Conservation (phyloP, 129 eudicot species). For the Pittosporum tobira region DNA sequence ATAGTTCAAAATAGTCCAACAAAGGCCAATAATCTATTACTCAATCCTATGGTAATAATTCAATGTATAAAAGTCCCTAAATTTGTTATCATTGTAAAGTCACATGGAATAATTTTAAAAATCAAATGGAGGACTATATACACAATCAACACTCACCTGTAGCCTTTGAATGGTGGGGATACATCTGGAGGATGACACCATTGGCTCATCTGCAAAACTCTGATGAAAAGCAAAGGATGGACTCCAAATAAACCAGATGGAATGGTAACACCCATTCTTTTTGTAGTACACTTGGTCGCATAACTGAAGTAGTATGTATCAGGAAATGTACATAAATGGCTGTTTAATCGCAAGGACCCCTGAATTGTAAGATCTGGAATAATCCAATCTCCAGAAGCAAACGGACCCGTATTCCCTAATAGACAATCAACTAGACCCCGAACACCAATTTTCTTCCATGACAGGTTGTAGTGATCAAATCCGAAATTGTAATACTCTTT, state of each 20-base stretch:
- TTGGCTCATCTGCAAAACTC: constrained; percentile 88
- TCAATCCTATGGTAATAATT: too few species aligned
- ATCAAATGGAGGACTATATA: background rate
- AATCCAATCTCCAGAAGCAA: constrained; percentile 92
- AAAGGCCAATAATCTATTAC: background rate
- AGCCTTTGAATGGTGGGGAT: constrained; percentile 89
- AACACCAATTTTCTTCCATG: constrained; percentile 67
- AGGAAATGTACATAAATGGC: constrained; percentile 64
- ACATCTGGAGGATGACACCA: constrained; percentile 87
- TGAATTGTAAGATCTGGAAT: constrained; percentile 87
- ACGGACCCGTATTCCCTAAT: constrained; percentile 76
- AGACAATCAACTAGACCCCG: constrained; percentile 85
- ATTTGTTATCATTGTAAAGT: too few species aligned
- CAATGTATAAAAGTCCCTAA: background rate
- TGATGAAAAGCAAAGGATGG: constrained; percentile 74
- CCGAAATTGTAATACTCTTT: constrained; percentile 82
- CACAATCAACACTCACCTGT: constrained; percentile 35
- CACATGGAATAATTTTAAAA: too few species aligned
- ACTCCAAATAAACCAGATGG: constrained; percentile 74
- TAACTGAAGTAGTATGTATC: constrained; percentile 92
- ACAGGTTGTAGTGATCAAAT: constrained; percentile 90
- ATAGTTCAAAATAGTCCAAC: background rate
- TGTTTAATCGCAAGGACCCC: constrained; percentile 66
- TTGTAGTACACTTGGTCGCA: constrained; percentile 77
- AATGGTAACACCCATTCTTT: constrained; percentile 49